phyloP scores from a whole-genome alignment of 257 asterid genomes.

The Solanum chiquidenum region DNA sequence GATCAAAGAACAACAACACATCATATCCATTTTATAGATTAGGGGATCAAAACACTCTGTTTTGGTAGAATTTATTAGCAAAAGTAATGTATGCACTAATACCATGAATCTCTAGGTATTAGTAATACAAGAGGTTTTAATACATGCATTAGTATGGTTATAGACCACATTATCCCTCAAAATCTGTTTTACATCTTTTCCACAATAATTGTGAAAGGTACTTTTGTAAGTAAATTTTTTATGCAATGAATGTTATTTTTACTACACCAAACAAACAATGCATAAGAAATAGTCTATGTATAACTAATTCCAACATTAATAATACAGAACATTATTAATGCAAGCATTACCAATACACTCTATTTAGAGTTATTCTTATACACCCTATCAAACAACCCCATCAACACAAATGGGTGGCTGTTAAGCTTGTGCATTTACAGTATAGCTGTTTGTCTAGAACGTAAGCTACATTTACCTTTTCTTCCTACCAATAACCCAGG shows the following conservation, averaged over 20 bases:
- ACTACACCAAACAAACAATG: not conserved
- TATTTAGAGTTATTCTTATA: not conserved
- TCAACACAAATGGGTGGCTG: not conserved
- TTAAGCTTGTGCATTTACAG: not conserved
- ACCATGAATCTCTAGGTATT: too few relatives aligned
- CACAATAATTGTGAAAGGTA: not conserved
- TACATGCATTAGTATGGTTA: too few relatives aligned
- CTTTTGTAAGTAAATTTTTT: not conserved
- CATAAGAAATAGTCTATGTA: not conserved
- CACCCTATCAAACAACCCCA: not conserved
- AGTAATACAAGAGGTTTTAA: not conserved
- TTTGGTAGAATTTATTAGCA: too few relatives aligned
- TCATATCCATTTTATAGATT: not conserved
- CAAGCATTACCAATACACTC: not conserved
- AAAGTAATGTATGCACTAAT: too few relatives aligned
- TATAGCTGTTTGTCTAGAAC: not conserved
- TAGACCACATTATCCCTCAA: not conserved
- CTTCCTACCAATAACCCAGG: not conserved
- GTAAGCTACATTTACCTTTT: not conserved
- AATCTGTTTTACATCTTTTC: not conserved
- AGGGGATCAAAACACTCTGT: not conserved
- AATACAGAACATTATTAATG: not conserved
- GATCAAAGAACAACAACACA: not conserved
- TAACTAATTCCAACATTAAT: too few relatives aligned
- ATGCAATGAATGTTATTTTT: not conserved